Evolutionary conservation across 768 basidiomycete genomes (phyloP).

Genomic region (Flagelloscypha sp.): DNA sequence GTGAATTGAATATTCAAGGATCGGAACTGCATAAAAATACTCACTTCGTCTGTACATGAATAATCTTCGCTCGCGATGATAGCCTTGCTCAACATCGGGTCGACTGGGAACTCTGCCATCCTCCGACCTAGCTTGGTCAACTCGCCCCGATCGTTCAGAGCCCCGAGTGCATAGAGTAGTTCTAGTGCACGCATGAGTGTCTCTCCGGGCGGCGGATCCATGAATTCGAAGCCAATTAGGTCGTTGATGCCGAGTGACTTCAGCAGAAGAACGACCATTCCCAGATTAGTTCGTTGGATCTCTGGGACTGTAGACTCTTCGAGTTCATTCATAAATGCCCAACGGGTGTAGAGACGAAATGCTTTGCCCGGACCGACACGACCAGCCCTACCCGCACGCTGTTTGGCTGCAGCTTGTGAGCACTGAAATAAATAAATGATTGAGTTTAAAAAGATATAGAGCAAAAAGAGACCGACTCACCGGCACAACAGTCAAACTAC

Average conservation of each 20-base stretch:
- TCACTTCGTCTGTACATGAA: conserved; percentile 90
- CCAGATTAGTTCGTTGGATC: conserved; percentile 97
- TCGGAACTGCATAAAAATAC: conserved; percentile 13
- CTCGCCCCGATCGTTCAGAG: conserved; percentile 93
- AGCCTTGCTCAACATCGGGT: conserved; percentile 94
- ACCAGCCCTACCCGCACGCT: conserved; percentile 93
- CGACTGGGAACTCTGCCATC: conserved; percentile 99
- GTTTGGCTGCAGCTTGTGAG: conserved; percentile 94
- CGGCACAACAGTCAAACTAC: conserved; percentile 90
- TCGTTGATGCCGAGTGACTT: conserved; percentile 99
- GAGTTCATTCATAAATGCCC: conserved; percentile 93
- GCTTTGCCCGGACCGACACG: conserved; percentile 97
- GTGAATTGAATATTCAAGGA: neutral
- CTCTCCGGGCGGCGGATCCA: conserved; percentile 96
- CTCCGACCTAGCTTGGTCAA: conserved; percentile 92
- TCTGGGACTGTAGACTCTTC: conserved; percentile 97
- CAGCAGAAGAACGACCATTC: conserved; percentile 88
- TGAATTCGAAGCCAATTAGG: conserved; percentile 95
- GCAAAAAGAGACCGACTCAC: conserved; percentile 37
- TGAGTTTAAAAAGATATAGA: neutral
- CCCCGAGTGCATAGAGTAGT: conserved; percentile 89
- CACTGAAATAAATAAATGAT: conserved; percentile 43
- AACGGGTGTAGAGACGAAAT: conserved; percentile 98
- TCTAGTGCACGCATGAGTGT: conserved; percentile 94
- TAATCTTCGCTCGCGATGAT: conserved; percentile 95